These are phyloP conservation scores for Dothistroma septosporum DNA, from an alignment of 2,329 filamentous ascomycete genomes.

Conservation along the genomic window DNA sequence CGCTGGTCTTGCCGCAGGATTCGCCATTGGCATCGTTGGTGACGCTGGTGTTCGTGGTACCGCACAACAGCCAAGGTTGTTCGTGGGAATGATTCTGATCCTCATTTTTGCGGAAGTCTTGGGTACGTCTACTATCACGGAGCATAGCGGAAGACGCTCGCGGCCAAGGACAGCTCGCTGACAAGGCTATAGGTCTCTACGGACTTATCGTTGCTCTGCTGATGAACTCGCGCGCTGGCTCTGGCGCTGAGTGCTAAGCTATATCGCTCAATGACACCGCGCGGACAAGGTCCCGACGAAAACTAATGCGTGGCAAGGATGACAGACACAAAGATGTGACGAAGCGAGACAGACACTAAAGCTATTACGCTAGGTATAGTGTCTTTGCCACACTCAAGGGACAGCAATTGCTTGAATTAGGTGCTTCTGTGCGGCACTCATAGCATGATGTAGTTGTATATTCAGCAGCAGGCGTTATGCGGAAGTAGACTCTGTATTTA, in stretches of 20 bases:
- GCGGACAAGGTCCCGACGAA: constrained; percentile 38
- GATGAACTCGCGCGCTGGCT: constrained; percentile 87
- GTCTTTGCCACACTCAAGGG: background rate
- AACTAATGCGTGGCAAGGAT: constrained; percentile 17
- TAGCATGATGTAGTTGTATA: constrained; percentile 27
- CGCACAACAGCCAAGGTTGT: constrained; percentile 77
- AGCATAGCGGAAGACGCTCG: background rate
- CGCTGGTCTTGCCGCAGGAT: constrained; percentile 40
- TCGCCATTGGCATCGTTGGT: constrained; percentile 56
- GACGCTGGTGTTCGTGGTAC: constrained; percentile 85
- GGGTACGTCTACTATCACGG: constrained; percentile 57
- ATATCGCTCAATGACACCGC: constrained; percentile 48
- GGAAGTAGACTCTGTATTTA: constrained; percentile 21
- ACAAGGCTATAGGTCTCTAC: constrained; percentile 71
- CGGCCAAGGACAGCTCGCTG: constrained; percentile 8
- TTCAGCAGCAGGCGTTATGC: constrained; percentile 22
- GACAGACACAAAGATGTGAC: background rate
- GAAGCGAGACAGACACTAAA: constrained; percentile 2
- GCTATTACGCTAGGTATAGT: background rate
- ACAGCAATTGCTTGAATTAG: constrained; percentile 10
- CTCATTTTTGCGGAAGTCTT: constrained; percentile 99
- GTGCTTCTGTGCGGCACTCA: constrained; percentile 11
- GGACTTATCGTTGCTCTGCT: constrained; percentile 97
- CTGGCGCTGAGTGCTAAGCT: constrained; percentile 58
- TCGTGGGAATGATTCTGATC: constrained; percentile 97